These are phyloP conservation scores for Cadophora luteo-olivacea DNA, from an alignment of 2,329 filamentous ascomycete species.

Conservation along the genomic window DNA sequence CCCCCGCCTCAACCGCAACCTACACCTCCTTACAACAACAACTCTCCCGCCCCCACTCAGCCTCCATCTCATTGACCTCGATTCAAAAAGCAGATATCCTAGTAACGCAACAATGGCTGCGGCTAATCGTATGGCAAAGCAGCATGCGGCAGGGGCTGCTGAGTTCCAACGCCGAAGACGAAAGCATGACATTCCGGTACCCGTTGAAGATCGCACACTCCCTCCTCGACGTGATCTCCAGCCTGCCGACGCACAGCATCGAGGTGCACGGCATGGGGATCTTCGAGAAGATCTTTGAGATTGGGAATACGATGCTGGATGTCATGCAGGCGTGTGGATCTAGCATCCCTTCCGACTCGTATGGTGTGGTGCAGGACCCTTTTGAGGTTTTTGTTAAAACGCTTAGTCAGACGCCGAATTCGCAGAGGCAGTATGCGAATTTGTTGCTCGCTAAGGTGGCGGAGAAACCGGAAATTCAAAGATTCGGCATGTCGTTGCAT, in stretches of 20 bases:
- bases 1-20: constrained; percentile 46
- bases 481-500: constrained; percentile 32
- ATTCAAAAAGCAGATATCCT: constrained; percentile 73
- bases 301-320: constrained; percentile 52
- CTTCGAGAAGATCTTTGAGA: constrained; percentile 58
- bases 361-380: constrained; percentile 48
- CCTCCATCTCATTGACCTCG: constrained; percentile 53
- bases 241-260: constrained; percentile 50
- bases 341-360: constrained; percentile 30
- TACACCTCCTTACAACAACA: constrained; percentile 59
- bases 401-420: constrained; percentile 53
- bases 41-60: constrained; percentile 49
- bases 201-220: constrained; percentile 67
- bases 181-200: constrained; percentile 66
- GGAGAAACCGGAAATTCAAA: constrained; percentile 47
- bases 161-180: constrained; percentile 62
- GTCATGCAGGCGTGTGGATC: constrained; percentile 49
- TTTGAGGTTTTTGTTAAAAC: constrained; percentile 53
- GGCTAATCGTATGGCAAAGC: constrained; percentile 75
- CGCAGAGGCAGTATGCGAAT: constrained; percentile 51
- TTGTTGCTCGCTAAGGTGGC: constrained; percentile 51
- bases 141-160: constrained; percentile 70
- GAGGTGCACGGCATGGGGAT: constrained; percentile 58
- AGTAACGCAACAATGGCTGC: constrained; percentile 74
- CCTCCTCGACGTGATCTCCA: constrained; percentile 53